These are phyloP conservation scores for Cryptosporidium parvum DNA, from an alignment of 169 alveolate species.

Conservation along the genomic window DNA sequence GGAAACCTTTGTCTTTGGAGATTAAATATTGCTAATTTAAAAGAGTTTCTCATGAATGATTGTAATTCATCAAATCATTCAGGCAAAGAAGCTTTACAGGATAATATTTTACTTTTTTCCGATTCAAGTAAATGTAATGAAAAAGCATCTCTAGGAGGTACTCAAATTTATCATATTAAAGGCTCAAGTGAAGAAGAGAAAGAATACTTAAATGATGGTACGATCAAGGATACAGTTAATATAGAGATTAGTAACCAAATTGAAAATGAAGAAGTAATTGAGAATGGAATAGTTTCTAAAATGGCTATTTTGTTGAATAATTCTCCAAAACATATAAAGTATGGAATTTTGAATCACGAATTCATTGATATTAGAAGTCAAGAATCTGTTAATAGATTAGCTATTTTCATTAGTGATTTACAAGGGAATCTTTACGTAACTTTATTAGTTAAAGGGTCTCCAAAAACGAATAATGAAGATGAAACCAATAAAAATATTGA, in stretches of 20 bases:
- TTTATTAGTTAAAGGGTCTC: not conserved
- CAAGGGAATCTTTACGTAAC: conserved; percentile 46
- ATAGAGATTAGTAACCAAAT: not conserved
- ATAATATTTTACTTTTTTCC: not conserved
- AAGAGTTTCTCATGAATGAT: not conserved
- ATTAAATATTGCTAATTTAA: not conserved
- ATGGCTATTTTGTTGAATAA: not conserved
- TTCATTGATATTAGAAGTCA: conserved; percentile 37
- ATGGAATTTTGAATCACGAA: conserved; percentile 51
- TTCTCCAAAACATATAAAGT: conserved; percentile 11
- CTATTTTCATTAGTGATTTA: conserved; percentile 29
- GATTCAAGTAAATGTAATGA: not conserved
- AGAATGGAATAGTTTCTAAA: not conserved
- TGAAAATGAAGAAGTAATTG: not conserved
- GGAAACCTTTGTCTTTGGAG: conserved; percentile 49
- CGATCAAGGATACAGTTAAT: not conserved
- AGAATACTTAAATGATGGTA: not conserved
- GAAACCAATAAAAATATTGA: not conserved
- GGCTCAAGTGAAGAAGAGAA: not conserved
- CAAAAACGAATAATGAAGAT: not conserved
- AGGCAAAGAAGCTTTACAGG: not conserved
- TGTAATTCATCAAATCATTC: not conserved
- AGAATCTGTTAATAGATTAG: not conserved
- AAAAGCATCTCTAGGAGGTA: not conserved
- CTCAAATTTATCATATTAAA: not conserved